Evolutionary conservation across 768 basidiomycete species (phyloP), one percentile per base, ranked within the genome.

Genomic region (Lactifluus echinatus): DNA sequence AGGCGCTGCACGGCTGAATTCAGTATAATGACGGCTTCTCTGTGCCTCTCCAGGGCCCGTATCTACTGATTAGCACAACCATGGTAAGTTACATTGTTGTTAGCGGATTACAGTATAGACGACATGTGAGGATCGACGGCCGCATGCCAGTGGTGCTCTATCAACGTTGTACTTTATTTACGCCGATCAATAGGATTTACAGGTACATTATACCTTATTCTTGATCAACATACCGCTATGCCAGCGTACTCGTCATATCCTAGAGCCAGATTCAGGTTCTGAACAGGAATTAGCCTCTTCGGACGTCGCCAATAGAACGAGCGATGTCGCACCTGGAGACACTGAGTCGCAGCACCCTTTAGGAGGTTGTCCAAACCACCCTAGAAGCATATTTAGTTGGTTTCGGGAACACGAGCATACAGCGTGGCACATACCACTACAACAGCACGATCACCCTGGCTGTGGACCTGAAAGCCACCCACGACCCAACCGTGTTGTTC

Each of bases 321-420:
- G 28, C 39, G 28, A 31, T 17, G 24, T n/a, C 84, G 19, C 50
- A 92, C 90, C 79, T 95, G 93, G 60, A 99, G 68, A 70, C 95
- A 97, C 71, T 99, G 96, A n/a, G 95, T 98, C 17, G 96, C 96
- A 49, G 96, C 96, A 7, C 96, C 96, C 71, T 99, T 99, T 60
- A 99, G 76, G 55, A 99, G 73, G 73, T 99, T 99, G 68, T 99
- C 96, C 66, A 99, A 72, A 0, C 93, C 93, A 48, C 92, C 95
- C 90, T 92, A 60, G 33, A 7, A 46, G n/a, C 46, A 21, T 14
- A 7, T 29, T 2, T n/a, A 29, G 37, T 47, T 23, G 49, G 40
- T 11, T 50, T 39, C 28, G 29, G 45, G 26, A 14, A 47, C 28
- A 26, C 48, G 42, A 46, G 0, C 50, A 42, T 40, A 40, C 28